Evolutionary conservation across 352 stramenopile species (phyloP).

Genomic region (Globisporangium solare): DNA sequence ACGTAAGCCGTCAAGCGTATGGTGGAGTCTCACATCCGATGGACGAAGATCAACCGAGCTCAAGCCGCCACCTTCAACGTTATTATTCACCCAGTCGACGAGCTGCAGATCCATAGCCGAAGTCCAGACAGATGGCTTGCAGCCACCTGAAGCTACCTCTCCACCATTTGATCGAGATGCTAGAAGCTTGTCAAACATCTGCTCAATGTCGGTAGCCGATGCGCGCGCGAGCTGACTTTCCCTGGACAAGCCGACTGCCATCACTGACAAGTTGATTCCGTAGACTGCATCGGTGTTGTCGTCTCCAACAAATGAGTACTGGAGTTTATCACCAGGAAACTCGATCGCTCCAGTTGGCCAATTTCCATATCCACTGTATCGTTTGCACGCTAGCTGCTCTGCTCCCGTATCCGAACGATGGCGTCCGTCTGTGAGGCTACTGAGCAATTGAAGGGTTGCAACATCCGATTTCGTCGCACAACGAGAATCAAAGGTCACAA

Average conservation of each 20-base stretch:
- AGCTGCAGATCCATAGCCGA: constrained; percentile 77
- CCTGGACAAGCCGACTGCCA: constrained; percentile 44
- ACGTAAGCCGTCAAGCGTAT: constrained; percentile 60
- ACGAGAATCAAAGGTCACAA: constrained; percentile 63
- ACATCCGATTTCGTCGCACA: constrained; percentile 30
- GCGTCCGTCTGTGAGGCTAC: neutral
- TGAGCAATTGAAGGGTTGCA: constrained; percentile 19
- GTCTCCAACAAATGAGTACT: constrained; percentile 53
- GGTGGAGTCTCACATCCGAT: constrained; percentile 65
- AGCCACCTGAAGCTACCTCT: too few relatives aligned
- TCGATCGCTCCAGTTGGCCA: constrained; percentile 55
- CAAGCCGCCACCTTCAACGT: constrained; percentile 44
- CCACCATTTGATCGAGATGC: constrained; percentile 1
- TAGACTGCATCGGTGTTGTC: constrained; percentile 57
- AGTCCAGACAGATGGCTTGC: constrained; percentile 31
- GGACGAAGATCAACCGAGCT: constrained; percentile 64
- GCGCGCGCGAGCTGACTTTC: constrained; percentile 62
- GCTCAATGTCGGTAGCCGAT: constrained; percentile 33
- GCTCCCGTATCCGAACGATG: neutral
- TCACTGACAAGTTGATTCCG: constrained; percentile 55
- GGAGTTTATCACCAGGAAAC: constrained; percentile 51
- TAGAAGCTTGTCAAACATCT: constrained; percentile 26
- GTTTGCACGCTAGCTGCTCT: constrained; percentile 22
- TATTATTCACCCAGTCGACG: constrained; percentile 84
- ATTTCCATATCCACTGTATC: constrained; percentile 31